phyloP scores from a whole-genome alignment of 345 rosid genomes.

The Lepidium didymum region DNA sequence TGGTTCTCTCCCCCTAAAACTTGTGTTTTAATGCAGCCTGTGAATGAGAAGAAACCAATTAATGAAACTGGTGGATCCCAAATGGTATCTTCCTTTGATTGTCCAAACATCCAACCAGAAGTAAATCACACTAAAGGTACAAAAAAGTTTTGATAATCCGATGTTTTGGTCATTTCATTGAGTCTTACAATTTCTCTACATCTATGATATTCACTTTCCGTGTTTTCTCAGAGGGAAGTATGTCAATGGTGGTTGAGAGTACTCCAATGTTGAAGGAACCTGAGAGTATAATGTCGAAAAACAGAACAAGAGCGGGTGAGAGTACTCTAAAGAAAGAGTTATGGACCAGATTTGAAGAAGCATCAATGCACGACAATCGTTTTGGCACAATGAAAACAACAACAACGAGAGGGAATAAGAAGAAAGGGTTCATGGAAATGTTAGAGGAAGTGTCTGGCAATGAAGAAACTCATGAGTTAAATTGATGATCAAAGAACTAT shows the following conservation, averaged over 20 bases:
- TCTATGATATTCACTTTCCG: not conserved
- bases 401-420: constrained; percentile 24
- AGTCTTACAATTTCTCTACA: not conserved
- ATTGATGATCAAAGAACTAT: not conserved
- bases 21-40: constrained; percentile 64
- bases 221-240: constrained; percentile 9
- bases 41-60: constrained; percentile 33
- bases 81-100: not conserved
- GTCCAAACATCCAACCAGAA: not conserved
- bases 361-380: constrained; percentile 35
- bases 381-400: constrained; percentile 22
- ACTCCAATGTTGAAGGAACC: constrained; percentile 64
- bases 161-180: not conserved
- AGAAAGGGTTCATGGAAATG: constrained; percentile 80
- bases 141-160: constrained; percentile 5
- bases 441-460: constrained; percentile 77
- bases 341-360: constrained; percentile 94
- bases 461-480: constrained; percentile 23
- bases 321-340: constrained; percentile 85
- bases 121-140: constrained; percentile 20
- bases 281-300: constrained; percentile 39
- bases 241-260: constrained; percentile 32
- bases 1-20: constrained; percentile 83
- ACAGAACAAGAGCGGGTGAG: constrained; percentile 67
- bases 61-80: constrained; percentile 10